Evolutionary conservation across 208 protist genomes (phyloP).

Genomic region (Leptomonas pyrrhocoris): DNA sequence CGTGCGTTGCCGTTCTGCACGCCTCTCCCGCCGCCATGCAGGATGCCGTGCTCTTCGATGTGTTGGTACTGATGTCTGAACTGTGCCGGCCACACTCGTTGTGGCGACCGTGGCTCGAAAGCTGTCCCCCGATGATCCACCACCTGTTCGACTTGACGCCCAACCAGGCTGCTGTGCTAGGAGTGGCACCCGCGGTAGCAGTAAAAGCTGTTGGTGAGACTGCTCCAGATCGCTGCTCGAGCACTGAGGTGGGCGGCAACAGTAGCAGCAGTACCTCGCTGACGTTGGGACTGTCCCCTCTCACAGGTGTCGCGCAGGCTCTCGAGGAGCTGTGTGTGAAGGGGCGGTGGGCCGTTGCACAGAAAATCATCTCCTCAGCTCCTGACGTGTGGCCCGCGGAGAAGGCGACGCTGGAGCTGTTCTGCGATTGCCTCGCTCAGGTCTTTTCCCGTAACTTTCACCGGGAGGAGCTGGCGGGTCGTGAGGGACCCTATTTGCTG

Average conservation of each 20-base stretch:
- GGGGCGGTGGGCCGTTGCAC: conserved; percentile 58
- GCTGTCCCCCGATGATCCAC: conserved; percentile 73
- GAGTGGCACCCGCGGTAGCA: conserved; percentile 1
- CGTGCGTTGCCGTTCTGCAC: conserved; percentile 47
- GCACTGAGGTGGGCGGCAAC: background rate
- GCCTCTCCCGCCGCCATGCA: conserved; percentile 11
- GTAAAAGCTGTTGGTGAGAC: too few species aligned
- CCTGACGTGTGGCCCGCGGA: conserved; percentile 58
- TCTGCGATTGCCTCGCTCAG: conserved; percentile 74
- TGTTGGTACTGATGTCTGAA: conserved; percentile 78
- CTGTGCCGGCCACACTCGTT: conserved; percentile 45
- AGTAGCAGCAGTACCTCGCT: background rate
- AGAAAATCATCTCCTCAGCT: conserved; percentile 48
- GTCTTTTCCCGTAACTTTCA: conserved; percentile 89
- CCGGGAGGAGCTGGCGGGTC: conserved; percentile 73
- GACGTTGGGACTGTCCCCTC: conserved; percentile 1
- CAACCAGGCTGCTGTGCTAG: conserved; percentile 35
- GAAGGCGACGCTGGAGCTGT: conserved; percentile 53
- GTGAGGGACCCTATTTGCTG: conserved; percentile 83
- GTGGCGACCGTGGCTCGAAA: conserved; percentile 75
- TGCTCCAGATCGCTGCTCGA: too few species aligned
- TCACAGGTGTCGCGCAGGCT: conserved; percentile 66
- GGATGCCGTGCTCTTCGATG: conserved; percentile 51
- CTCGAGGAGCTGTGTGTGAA: conserved; percentile 54
- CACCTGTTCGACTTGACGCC: conserved; percentile 69